Evolutionary conservation across 805 yeast species (phyloP).

Genomic region (Ogataea nitratoaversa): DNA sequence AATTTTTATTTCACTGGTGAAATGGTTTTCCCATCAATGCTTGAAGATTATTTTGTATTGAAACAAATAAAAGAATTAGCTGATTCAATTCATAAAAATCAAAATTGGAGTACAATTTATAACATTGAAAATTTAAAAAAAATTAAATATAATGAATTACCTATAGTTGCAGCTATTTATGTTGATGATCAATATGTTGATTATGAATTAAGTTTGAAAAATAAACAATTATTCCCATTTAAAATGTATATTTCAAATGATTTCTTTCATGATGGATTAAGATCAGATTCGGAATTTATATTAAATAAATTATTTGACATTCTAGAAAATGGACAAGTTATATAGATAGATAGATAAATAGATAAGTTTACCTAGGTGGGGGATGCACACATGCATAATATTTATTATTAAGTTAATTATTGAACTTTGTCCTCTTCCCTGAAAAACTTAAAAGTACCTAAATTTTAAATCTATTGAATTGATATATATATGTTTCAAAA

Average conservation of each 20-base stretch:
- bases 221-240: conserved; percentile 21
- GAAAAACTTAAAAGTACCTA: no score
- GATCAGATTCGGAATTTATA: conserved; percentile 38
- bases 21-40: conserved; percentile 51
- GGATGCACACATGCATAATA: no score
- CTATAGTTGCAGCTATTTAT: conserved; percentile 49
- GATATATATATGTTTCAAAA: no score
- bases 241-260: conserved; percentile 44
- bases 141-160: conserved; percentile 20
- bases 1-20: conserved; percentile 37
- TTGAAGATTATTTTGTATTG: conserved; percentile 44
- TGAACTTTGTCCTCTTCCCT: no score
- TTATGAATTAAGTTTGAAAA: conserved; percentile 32
- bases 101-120: conserved; percentile 26
- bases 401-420: no score
- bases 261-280: conserved; percentile 47
- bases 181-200: conserved; percentile 50
- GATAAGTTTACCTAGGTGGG: no score
- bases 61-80: conserved; percentile 38
- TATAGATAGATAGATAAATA: conserved; percentile 1
- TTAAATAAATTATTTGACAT: conserved; percentile 37
- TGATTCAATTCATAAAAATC: conserved; percentile 28
- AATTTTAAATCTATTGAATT: no score
- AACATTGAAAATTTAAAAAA: conserved; percentile 19
- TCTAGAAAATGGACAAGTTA: conserved; percentile 31